Percentiles rank a stretch among this genome's conserved stretches.
Evolutionary conservation across 805 yeast genomes (phyloP).

Genomic region (Candida piceae): DNA sequence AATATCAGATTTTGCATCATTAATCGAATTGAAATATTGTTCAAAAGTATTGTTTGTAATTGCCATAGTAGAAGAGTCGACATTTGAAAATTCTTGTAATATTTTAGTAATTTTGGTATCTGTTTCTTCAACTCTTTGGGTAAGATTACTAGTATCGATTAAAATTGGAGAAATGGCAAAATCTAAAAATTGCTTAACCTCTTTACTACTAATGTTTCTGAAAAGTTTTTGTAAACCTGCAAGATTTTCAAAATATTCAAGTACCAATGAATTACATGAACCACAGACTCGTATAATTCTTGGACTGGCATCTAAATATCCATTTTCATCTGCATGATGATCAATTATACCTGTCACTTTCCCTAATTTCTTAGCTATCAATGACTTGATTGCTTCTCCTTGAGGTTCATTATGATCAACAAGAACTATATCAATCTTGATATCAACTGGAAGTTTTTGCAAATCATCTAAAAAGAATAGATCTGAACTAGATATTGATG

Average conservation of each 20-base stretch:
- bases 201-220: background rate
- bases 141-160: constrained; percentile 70
- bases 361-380: constrained; percentile 21
- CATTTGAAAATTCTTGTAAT: constrained; percentile 26
- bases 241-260: constrained; percentile 37
- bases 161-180: constrained; percentile 60
- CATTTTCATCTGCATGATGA: constrained; percentile 76
- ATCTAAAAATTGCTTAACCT: constrained; percentile 25
- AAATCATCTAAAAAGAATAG: constrained; percentile 70
- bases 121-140: constrained; percentile 52
- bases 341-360: constrained; percentile 65
- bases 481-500: constrained; percentile 41
- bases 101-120: constrained; percentile 45
- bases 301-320: constrained; percentile 48
- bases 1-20: constrained; percentile 55
- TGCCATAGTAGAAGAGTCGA: constrained; percentile 5
- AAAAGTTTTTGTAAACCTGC: constrained; percentile 10
- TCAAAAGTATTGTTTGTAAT: constrained; percentile 11
- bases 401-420: constrained; percentile 82
- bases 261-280: constrained; percentile 74
- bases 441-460: constrained; percentile 8
- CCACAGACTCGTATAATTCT: constrained; percentile 61
- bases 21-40: constrained; percentile 29
- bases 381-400: constrained; percentile 36
- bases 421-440: constrained; percentile 42